Evolutionary conservation across 495 filamentous ascomycete species (phyloP), one percentile per base, ranked within the genome.

Genomic region (Oidiodendron maius): DNA sequence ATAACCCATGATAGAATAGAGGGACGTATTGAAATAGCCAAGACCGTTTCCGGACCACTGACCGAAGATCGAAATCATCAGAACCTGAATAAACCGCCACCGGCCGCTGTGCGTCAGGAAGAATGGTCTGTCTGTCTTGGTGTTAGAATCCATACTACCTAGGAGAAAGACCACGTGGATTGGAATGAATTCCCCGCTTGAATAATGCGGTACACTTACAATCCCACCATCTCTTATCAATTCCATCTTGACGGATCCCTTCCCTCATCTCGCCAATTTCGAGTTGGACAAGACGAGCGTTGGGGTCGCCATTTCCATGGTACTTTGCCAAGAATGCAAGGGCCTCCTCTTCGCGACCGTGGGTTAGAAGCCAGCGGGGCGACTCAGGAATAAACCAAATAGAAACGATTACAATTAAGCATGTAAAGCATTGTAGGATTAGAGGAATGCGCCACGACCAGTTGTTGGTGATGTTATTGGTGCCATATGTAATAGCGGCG

Each of bases 181-280:
- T n/a, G n/a, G n/a, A n/a, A n/a, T n/a, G n/a, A n/a, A n/a, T n/a
- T n/a, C n/a, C n/a, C n/a, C n/a, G n/a, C n/a, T n/a, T n/a, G n/a
- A n/a, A n/a, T n/a, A n/a, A n/a, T n/a, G n/a, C n/a, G n/a, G n/a
- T n/a, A n/a, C n/a, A n/a, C n/a, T n/a, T n/a, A 61, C 51, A 62
- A 71, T 63, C 72, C 40, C 72, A 71, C 65, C 64, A 72, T 40
- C 64, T 64, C 57, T 75, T 74, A 58, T 79, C 76, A 37, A 78
- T 70, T 45, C 74, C 77, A 50, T 80, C 76, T 13, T 68, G 52
- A 5, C 62, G 62, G 47, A 82, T 78, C 46, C 68, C 67, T 16
- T 81, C 77, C 40, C 64, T 66, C 71, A 80, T 79, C 67, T 82
- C 78, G 22, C 78, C 71, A 9, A 77, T 54, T 53, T 82, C 73